Base-by-base conservation (phyloP, 2,329 filamentous ascomycete species). In the Dactylellina leptospora region DNA sequence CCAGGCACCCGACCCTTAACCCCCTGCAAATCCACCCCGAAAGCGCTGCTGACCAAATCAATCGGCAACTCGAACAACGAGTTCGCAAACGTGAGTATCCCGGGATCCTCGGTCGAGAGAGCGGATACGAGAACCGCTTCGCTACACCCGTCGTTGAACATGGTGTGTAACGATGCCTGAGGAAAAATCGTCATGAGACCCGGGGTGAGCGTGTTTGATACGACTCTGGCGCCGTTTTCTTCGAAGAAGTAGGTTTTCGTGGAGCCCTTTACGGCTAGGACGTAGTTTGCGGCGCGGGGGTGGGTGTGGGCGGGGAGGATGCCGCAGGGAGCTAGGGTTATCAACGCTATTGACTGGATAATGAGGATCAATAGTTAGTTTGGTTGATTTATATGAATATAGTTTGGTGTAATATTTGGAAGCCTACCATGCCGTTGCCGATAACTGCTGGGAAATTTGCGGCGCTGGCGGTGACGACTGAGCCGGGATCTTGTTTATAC, bases 291-390 rank as follows among this genome's bases (percentile, higher is more conserved):
- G 1, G 82, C 84, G 4, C 83, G 79, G 0, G 82, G 82, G 72
- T 85, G 84, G 22, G 81, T 78, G 75, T 85, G 84, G 3, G 82
- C 81, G 11, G 83, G 82, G 13, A 85, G 78, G 81, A 84, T 84
- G 13, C 81, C 80, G 75, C 83, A 85, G 2, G 83, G 82, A 0
- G 83, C 84, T 5, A 85, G 79, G 71, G 80, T 81, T 40, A 83
- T 76, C 45, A 82, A 78, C 4, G 80, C 82, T 76, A 83, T 76
- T 11, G 82, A 60, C 60, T 71, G n/a, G 8, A 36, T n/a, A 33
- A 18, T n/a, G 13, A 4, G 44, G 3, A 20, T 53, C 47, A 30
- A 25, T 13, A 2, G 16, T n/a, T n/a, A n/a, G n/a, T n/a, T n/a
- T n/a, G n/a, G n/a, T n/a, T n/a, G n/a, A n/a, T n/a, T n/a, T n/a